A percentile compares a stretch with the other conserved stretches of the same genome.
These are phyloP conservation scores for Diplotaxis tenuifolia DNA, from an alignment of 345 rosid genomes.

Conservation along the genomic window DNA sequence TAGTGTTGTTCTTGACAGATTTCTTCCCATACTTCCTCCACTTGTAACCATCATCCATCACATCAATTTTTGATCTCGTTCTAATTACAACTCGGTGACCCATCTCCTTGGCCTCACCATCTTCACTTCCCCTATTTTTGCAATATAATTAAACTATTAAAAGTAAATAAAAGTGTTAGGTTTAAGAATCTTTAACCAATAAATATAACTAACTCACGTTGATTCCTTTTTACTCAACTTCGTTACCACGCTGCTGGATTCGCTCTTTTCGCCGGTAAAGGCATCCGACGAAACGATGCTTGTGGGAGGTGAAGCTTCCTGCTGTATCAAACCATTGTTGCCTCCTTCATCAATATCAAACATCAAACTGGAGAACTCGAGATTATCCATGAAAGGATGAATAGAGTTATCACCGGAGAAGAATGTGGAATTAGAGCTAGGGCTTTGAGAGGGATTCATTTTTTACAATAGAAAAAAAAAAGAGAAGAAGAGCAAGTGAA, in stretches of 20 bases:
- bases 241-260: slow-evolving; percentile 33
- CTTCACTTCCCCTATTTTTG: slow-evolving; percentile 35
- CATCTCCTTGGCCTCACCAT: slow-evolving; percentile 39
- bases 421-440: slow-evolving; percentile 42
- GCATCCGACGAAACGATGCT: slow-evolving; percentile 42
- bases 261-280: slow-evolving; percentile 14
- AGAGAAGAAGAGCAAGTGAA: slow-evolving; percentile 5
- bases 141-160: not conserved
- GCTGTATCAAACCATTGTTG: slow-evolving; percentile 22
- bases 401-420: slow-evolving; percentile 18
- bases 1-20: slow-evolving; percentile 74
- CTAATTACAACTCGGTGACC: slow-evolving; percentile 68
- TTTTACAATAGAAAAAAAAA: not conserved
- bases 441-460: slow-evolving; percentile 47
- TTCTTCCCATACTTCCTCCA: slow-evolving; percentile 98
- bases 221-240: slow-evolving; percentile 33
- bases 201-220: slow-evolving; percentile 43
- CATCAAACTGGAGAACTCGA: slow-evolving; percentile 44
- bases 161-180: not conserved
- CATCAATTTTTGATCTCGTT: slow-evolving; percentile 70
- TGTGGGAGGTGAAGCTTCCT: slow-evolving; percentile 33
- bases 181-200: slow-evolving; percentile 20
- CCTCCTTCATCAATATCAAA: slow-evolving; percentile 27
- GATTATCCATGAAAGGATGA: slow-evolving; percentile 34
- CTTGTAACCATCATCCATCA: slow-evolving; percentile 88